Conservation (phyloP, 306 rosid species). For the Lathyrus aphaca region DNA sequence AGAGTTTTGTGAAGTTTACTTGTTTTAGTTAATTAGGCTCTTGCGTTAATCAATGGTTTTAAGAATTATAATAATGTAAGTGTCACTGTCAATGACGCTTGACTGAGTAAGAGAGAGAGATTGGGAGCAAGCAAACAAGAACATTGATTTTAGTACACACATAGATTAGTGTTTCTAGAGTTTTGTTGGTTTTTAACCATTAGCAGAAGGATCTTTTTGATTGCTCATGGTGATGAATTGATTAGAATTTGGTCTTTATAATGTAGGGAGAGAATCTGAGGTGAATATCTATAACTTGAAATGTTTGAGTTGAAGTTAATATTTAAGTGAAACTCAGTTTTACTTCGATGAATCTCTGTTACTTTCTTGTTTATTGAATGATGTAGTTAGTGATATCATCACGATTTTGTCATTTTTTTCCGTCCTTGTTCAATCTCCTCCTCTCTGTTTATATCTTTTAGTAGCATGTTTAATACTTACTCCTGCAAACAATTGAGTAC, state of each 20-base stretch:
- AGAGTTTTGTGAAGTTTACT: background rate
- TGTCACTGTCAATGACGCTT: constrained; percentile 34
- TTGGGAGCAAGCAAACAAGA: constrained; percentile 12
- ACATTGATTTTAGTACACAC: constrained; percentile 27
- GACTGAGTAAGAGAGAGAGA: constrained; percentile 11
- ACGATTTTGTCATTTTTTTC: no score
- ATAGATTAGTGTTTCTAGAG: constrained; percentile 17
- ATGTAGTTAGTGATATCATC: background rate
- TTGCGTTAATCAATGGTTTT: constrained; percentile 21
- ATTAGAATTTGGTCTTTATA: background rate
- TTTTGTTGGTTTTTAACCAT: background rate
- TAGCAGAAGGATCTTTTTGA: background rate
- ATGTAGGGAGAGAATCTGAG: constrained; percentile 5
- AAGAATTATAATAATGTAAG: constrained; percentile 6
- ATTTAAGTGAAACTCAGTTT: background rate
- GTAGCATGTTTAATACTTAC: background rate
- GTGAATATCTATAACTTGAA: constrained; percentile 18
- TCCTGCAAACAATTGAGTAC: background rate
- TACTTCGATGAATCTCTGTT: background rate
- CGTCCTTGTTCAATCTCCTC: background rate
- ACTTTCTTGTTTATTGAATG: background rate
- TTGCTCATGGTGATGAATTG: constrained; percentile 17
- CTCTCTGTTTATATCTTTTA: background rate
- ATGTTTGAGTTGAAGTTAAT: constrained; percentile 2
- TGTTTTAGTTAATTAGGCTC: constrained; percentile 2